Evolutionary conservation across 805 yeast genomes (phyloP), one percentile per base, ranked within the genome.

Genomic region (Candida sakaeoensis): DNA sequence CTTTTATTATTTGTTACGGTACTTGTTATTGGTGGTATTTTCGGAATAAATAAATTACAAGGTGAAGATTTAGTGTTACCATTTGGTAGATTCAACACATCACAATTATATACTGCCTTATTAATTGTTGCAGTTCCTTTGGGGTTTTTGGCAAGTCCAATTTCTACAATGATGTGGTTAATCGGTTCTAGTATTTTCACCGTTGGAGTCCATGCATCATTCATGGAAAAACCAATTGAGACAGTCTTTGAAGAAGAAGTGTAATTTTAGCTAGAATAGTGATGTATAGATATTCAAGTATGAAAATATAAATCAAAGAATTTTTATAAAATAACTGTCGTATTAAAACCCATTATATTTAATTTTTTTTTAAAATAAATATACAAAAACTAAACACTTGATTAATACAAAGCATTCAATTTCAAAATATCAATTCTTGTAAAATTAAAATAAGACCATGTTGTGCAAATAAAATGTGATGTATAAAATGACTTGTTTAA

Each of bases 151-250:
- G 95, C 97, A 16, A 82, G 91, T 49, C 97, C 98, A 19, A 71
- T 93, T 47, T 77, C 91, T 38, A 85, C 97, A 4, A 61, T 93
- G 61, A 73, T 93, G 70, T 93, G 98, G 98, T 76, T 91, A 51
- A 75, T 85, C 51, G 93, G 95, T 51, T 85, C 95, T 12, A 82
- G 93, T 28, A 82, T 83, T 19, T 82, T 82, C 35, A 61, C 84
- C 26, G 85, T 91, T 29, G 66, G 89, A 34, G 75, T 88, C 3
- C 99, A 93, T 62, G 99, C 97, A 33, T 72, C 90, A 3, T 70
- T 91, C 47, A 73, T 93, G 77, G 98, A 93, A 58, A 93, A 91
- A 66, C 99, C 99, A 15, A 82, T 90, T 45, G 98, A 93, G 67
- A 81, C 91, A 27, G 90, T 91, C 14, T 93, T 91, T 57, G 93